Percentiles rank a stretch among this genome's conserved stretches.
phyloP scores from a whole-genome alignment of 305 asterid genomes.

The Striga hermonthica region DNA sequence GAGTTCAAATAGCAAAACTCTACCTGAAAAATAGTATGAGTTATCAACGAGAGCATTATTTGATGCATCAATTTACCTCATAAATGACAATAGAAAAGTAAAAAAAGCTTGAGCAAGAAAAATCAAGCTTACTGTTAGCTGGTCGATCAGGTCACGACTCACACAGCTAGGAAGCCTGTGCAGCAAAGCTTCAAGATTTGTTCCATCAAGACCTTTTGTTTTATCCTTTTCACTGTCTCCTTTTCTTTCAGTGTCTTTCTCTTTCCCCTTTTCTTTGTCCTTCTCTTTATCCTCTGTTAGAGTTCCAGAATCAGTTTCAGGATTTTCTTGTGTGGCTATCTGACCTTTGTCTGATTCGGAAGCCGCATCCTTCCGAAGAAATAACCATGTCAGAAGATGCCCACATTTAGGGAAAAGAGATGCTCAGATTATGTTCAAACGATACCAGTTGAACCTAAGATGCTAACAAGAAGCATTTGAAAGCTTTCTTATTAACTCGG shows the following conservation, averaged over 20 bases:
- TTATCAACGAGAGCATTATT: conserved; percentile 29
- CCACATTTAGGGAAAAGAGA: conserved; percentile 15
- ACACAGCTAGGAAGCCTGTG: conserved; percentile 98
- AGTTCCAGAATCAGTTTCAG: conserved; percentile 65
- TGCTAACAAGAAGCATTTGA: conserved; percentile 8
- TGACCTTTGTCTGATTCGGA: conserved; percentile 67
- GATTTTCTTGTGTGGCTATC: conserved; percentile 44
- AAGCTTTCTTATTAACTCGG: conserved; percentile 14
- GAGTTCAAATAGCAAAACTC: conserved; percentile 98
- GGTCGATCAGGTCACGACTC: conserved; percentile 98
- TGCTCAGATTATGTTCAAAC: conserved; percentile 25
- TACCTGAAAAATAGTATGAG: conserved; percentile 53
- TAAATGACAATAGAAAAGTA: conserved; percentile 20
- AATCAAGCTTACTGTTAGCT: conserved; percentile 69
- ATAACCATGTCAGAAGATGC: conserved; percentile 32
- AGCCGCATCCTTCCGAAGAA: conserved; percentile 58
- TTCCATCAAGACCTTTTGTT: conserved; percentile 86
- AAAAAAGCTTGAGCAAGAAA: conserved; percentile 34
- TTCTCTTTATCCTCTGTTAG: conserved; percentile 63
- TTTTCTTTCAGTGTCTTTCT: conserved; percentile 76
- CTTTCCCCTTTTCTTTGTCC: conserved; percentile 85
- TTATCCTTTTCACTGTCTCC: conserved; percentile 90
- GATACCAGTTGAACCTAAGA: conserved; percentile 16
- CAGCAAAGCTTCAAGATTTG: conserved; percentile 82
- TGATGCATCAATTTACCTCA: conserved; percentile 26